A percentile compares a stretch with the other conserved stretches of the same genome.
phyloP scores from a whole-genome alignment of 2,329 filamentous ascomycete genomes.

The Hypoxylon sp. region DNA sequence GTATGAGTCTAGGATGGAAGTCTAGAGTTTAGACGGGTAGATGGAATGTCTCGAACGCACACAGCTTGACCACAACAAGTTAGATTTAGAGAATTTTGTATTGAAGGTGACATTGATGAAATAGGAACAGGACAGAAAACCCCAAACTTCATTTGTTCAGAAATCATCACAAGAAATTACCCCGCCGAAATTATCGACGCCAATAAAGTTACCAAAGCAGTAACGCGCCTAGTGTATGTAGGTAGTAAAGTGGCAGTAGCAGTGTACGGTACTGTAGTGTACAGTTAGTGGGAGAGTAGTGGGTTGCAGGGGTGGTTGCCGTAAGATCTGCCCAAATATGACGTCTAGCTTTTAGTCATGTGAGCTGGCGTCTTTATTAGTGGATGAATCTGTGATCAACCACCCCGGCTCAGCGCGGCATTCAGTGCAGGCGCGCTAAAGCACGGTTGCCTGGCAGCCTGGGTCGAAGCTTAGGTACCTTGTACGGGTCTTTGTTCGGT shows the following conservation, averaged over 20 bases:
- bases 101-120: constrained; percentile 13
- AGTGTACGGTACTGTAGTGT: no score
- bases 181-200: constrained; percentile 25
- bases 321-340: constrained; percentile 39
- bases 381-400: constrained; percentile 11
- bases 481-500: constrained; percentile 15
- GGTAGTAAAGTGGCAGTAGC: not conserved
- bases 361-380: constrained; percentile 39
- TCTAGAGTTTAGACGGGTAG: no score
- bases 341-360: constrained; percentile 43
- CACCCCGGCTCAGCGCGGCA: constrained; percentile 36
- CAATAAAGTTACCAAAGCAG: constrained; percentile 32
- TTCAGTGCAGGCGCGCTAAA: constrained; percentile 33
- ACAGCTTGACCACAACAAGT: constrained; percentile 13
- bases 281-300: constrained; percentile 3
- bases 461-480: constrained; percentile 9
- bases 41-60: constrained; percentile 11
- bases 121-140: constrained; percentile 5
- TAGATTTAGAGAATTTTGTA: constrained; percentile 3
- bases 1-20: constrained; percentile 10
- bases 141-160: constrained; percentile 16
- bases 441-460: constrained; percentile 2
- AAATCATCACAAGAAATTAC: constrained; percentile 16
- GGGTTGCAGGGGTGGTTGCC: constrained; percentile 30
- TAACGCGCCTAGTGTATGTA: constrained; percentile 29